Conservation (phyloP, 805 yeast genomes). For the Candida adriatica region DNA sequence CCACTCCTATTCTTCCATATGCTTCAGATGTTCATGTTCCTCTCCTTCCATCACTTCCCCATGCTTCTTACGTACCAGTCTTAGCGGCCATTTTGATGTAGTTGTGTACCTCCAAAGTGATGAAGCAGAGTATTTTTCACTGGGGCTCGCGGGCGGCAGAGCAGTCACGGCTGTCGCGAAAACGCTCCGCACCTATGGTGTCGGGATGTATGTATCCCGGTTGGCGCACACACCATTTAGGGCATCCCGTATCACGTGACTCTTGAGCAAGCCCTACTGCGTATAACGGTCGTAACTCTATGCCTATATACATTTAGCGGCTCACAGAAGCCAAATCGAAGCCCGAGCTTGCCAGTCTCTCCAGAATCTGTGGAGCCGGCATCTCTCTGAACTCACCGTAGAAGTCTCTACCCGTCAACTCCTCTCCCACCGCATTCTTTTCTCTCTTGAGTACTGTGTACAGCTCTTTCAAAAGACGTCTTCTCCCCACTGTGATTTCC, state of each 20-base stretch:
- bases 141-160: no score
- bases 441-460: slow-evolving; percentile 44
- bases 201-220: no score
- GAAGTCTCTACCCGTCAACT: slow-evolving; percentile 43
- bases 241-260: no score
- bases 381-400: slow-evolving; percentile 30
- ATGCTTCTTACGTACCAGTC: slow-evolving; percentile 38
- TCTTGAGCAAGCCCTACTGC: no score
- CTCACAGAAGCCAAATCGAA: slow-evolving; percentile 25
- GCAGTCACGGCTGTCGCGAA: not conserved
- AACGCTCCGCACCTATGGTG: not conserved
- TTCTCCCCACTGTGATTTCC: slow-evolving; percentile 55
- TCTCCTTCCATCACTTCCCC: not conserved
- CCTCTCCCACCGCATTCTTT: slow-evolving; percentile 35
- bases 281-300: no score
- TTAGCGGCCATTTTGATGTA: slow-evolving; percentile 40
- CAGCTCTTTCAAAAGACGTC: slow-evolving; percentile 49
- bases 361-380: slow-evolving; percentile 42
- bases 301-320: not conserved
- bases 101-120: slow-evolving; percentile 6
- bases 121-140: no score
- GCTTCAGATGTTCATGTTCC: no score
- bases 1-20: no score
- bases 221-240: no score
- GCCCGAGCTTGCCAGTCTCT: slow-evolving; percentile 34